Evolutionary conservation across 2,329 filamentous ascomycete species (phyloP).

Genomic region (Calonectria fujianensis): DNA sequence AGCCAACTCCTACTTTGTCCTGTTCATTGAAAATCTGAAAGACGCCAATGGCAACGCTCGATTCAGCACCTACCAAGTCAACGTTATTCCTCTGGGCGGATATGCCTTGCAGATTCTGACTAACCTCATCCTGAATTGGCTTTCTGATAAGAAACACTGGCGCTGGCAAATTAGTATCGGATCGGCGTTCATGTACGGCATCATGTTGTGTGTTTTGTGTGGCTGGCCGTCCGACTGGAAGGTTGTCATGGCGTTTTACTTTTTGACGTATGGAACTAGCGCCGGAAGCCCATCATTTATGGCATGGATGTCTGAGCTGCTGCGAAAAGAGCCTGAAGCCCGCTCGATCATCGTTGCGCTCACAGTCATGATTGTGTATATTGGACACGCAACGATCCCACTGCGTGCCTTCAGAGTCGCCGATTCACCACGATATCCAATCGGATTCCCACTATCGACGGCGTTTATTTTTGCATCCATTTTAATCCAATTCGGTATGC

Average conservation of each 20-base stretch:
- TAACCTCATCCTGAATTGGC: conserved; percentile 59
- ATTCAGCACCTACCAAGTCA: conserved; percentile 59
- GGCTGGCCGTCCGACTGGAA: conserved; percentile 59
- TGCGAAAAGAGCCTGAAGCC: conserved; percentile 61
- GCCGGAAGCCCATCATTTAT: conserved; percentile 59
- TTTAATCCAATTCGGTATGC: conserved; percentile 56
- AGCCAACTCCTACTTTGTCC: conserved; percentile 59
- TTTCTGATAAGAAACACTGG: conserved; percentile 63
- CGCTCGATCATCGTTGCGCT: conserved; percentile 60
- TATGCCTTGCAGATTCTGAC: conserved; percentile 60
- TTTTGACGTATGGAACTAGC: conserved; percentile 60
- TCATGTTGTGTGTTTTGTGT: conserved; percentile 59
- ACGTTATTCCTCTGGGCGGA: conserved; percentile 56
- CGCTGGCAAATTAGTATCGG: conserved; percentile 62
- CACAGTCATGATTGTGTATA: conserved; percentile 62
- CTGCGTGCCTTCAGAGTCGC: conserved; percentile 60
- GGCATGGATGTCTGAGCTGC: conserved; percentile 60
- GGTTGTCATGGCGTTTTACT: conserved; percentile 60
- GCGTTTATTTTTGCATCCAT: conserved; percentile 59
- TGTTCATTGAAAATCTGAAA: conserved; percentile 56
- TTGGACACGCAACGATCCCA: conserved; percentile 63
- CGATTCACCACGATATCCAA: conserved; percentile 60
- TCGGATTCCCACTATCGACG: conserved; percentile 61
- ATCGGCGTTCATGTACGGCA: conserved; percentile 53
- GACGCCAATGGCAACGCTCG: conserved; percentile 52